These are phyloP conservation scores for Heliosperma pusillum DNA, from an alignment of 148 eudicot species.

Conservation along the genomic window DNA sequence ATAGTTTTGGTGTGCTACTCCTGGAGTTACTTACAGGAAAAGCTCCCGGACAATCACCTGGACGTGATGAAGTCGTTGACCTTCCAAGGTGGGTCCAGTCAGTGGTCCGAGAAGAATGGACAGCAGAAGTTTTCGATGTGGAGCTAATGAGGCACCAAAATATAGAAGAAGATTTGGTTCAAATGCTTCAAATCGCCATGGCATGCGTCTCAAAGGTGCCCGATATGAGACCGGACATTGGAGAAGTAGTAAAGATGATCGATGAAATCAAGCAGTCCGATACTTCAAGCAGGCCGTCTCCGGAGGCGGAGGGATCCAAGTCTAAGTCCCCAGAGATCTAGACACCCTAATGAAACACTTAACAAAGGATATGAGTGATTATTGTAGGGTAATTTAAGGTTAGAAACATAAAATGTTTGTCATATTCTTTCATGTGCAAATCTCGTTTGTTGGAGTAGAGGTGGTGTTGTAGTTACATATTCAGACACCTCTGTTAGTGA, in stretches of 20 bases:
- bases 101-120: slow-evolving; percentile 95
- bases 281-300: slow-evolving; percentile 46
- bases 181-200: slow-evolving; percentile 95
- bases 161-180: slow-evolving; percentile 89
- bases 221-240: slow-evolving; percentile 74
- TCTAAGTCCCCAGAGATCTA: slow-evolving; percentile 33
- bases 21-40: slow-evolving; percentile 89
- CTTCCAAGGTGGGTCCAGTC: slow-evolving; percentile 94
- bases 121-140: slow-evolving; percentile 87
- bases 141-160: slow-evolving; percentile 65
- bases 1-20: slow-evolving; percentile 87
- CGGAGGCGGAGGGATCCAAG: slow-evolving; percentile 45
- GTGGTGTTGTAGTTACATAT: slow-evolving; percentile 21
- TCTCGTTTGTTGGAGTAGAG: slow-evolving; percentile 12
- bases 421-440: slow-evolving; percentile 23
- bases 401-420: slow-evolving; percentile 10
- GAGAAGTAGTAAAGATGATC: slow-evolving; percentile 70
- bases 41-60: slow-evolving; percentile 62
- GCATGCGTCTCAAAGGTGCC: slow-evolving; percentile 77
- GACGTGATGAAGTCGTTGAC: slow-evolving; percentile 74
- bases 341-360: slow-evolving; percentile 32
- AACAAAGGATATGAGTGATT: slow-evolving; percentile 13
- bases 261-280: slow-evolving; percentile 61
- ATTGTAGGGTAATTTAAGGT: slow-evolving; percentile 18
- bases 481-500: slow-evolving; percentile 2